phyloP scores from a whole-genome alignment of 352 stramenopile genomes.

The Stephanocyclus meneghinianus region DNA sequence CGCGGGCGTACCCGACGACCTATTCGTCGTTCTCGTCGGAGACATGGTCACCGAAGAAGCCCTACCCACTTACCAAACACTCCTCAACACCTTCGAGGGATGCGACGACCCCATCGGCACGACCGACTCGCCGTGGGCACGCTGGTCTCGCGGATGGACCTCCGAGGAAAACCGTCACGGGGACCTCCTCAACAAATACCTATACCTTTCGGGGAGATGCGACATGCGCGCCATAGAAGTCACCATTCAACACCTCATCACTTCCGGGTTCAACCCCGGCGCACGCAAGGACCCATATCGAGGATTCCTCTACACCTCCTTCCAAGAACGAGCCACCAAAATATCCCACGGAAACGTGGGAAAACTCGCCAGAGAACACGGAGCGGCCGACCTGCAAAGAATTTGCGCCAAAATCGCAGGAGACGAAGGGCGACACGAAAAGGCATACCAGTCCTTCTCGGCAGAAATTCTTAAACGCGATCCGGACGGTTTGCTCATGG shows the following conservation, averaged over 20 bases:
- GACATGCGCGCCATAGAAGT: conserved; percentile 83
- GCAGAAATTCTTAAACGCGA: conserved; percentile 80
- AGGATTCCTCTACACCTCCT: conserved; percentile 84
- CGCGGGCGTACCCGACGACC: conserved; percentile 67
- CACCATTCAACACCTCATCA: conserved; percentile 84
- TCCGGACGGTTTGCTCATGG: conserved; percentile 75
- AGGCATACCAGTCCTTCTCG: conserved; percentile 81
- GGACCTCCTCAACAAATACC: conserved; percentile 83
- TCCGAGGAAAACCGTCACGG: conserved; percentile 83
- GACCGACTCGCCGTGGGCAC: conserved; percentile 71
- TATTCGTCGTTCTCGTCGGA: conserved; percentile 80
- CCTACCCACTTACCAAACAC: conserved; percentile 83
- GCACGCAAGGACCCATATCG: conserved; percentile 82
- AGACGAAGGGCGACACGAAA: conserved; percentile 82
- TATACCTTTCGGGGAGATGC: conserved; percentile 77
- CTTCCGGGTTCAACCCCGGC: conserved; percentile 80
- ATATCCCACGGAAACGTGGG: conserved; percentile 81
- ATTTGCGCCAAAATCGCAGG: conserved; percentile 84
- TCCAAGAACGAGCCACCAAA: conserved; percentile 84
- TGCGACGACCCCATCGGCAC: conserved; percentile 82
- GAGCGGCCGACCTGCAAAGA: conserved; percentile 64
- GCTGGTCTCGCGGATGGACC: conserved; percentile 81
- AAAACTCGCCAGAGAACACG: conserved; percentile 67
- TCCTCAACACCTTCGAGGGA: conserved; percentile 84
- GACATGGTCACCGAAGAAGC: conserved; percentile 85